Conservation (phyloP, 2,329 filamentous ascomycete species). For the Sphaceloma murrayae region DNA sequence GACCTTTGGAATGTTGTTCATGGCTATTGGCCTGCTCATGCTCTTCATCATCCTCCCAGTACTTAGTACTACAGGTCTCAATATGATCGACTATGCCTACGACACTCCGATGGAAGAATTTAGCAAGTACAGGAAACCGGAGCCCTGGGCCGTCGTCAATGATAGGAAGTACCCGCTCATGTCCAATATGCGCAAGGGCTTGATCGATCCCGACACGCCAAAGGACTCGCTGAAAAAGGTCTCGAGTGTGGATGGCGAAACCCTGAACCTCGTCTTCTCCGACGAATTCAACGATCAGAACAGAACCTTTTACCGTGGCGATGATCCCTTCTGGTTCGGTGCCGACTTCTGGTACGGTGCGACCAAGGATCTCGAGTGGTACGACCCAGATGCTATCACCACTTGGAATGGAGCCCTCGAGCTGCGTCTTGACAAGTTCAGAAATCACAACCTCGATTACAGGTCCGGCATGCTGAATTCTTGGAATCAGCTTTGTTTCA, state of each 20-base stretch:
- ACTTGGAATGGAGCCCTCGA: constrained; percentile 55
- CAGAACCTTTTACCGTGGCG: constrained; percentile 60
- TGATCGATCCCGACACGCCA: constrained; percentile 62
- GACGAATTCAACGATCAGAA: constrained; percentile 62
- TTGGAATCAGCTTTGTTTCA: constrained; percentile 67
- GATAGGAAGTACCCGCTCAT: constrained; percentile 37
- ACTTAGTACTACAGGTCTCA: constrained; percentile 37
- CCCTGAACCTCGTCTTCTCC: constrained; percentile 57
- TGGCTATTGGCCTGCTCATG: constrained; percentile 40
- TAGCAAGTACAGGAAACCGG: constrained; percentile 23
- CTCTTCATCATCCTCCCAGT: constrained; percentile 45
- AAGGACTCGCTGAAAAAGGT: constrained; percentile 47
- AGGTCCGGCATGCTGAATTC: constrained; percentile 66
- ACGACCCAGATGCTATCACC: constrained; percentile 57
- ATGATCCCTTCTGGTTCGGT: constrained; percentile 59
- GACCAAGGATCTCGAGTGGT: constrained; percentile 62
- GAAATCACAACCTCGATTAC: constrained; percentile 56
- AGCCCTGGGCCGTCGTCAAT: constrained; percentile 41
- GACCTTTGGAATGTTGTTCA: constrained; percentile 35
- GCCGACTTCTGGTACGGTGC: constrained; percentile 65
- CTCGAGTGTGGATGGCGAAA: constrained; percentile 46
- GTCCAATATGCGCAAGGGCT: constrained; percentile 49
- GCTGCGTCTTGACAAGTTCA: constrained; percentile 54
- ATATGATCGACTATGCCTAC: constrained; percentile 32
- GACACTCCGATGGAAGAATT: constrained; percentile 35